phyloP scores from a whole-genome alignment of 768 basidiomycete species.

The Calocera viscosa region DNA sequence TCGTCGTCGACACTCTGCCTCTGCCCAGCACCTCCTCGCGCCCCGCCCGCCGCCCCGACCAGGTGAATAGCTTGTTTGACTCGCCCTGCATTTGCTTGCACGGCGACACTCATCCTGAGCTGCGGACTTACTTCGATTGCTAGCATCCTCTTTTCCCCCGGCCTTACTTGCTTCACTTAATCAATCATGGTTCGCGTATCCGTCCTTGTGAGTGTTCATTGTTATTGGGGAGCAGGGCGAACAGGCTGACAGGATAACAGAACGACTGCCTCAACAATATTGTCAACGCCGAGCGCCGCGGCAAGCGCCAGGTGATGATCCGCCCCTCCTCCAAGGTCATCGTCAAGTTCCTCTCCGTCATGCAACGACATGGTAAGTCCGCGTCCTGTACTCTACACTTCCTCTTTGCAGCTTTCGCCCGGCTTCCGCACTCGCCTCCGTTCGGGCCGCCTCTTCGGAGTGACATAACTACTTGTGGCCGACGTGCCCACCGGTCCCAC shows the following conservation, averaged over 20 bases:
- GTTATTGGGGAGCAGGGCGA: neutral
- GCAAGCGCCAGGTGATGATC: slow-evolving; percentile 98
- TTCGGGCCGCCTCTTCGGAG: slow-evolving; percentile 38
- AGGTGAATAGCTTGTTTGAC: slow-evolving; percentile 37
- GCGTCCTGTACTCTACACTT: neutral
- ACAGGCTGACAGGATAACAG: slow-evolving; percentile 20
- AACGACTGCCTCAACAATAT: slow-evolving; percentile 86
- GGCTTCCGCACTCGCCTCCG: neutral
- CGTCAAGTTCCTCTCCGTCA: slow-evolving; percentile 92
- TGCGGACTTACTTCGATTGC: slow-evolving; percentile 29
- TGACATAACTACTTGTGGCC: slow-evolving; percentile 73
- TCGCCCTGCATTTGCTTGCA: slow-evolving; percentile 55
- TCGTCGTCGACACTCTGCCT: neutral
- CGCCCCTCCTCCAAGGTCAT: slow-evolving; percentile 96
- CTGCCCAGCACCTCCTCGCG: neutral
- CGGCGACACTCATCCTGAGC: slow-evolving; percentile 72
- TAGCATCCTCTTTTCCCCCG: slow-evolving; percentile 20
- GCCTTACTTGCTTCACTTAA: slow-evolving; percentile 10
- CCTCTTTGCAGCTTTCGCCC: slow-evolving; percentile 14
- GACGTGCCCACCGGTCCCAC: slow-evolving; percentile 51
- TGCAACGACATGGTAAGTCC: slow-evolving; percentile 92
- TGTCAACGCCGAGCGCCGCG: slow-evolving; percentile 98
- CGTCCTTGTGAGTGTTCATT: slow-evolving; percentile 43
- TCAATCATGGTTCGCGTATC: slow-evolving; percentile 71
- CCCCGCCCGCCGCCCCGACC: neutral